Base-by-base conservation (phyloP, 148 eudicot genomes). In the Camellia granthamiana region DNA sequence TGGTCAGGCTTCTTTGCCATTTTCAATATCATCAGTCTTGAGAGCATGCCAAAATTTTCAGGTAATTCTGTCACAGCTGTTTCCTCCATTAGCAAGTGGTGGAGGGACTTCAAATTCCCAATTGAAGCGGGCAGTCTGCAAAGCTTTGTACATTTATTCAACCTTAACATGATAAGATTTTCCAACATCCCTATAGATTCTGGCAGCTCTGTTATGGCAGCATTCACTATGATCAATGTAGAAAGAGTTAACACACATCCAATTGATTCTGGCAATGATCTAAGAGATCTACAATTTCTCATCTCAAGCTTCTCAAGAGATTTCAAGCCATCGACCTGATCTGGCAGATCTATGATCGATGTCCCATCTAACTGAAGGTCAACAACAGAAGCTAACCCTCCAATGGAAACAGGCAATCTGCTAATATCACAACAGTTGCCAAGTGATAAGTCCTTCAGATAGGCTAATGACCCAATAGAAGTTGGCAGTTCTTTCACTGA, bases 31-130 rank as follows among this genome's bases (percentile, higher is more conserved):
- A 66, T 81, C 44, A 91, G 85, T 60, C 69, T 69, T 42, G 85
- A 78, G 49, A 91, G 90, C 84, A 80, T 85, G 68, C 92, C 91
- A 75, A 91, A 88, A 56, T 49, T 83, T 83, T 90, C 88, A 2
- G 95, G 92, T 9, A 91, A 81, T 23, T 72, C 49, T 19, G 87
- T 83, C 23, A 91, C 73, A 13, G 84, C 62, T n/a, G 91, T 90
- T 72, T 84, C 84, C 72, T 78, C 86, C 85, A 91, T 88, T 67
- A 16, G 74, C 80, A 91, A 80, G 61, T 79, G 80, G 55, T 58
- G 52, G 80, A 91, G 79, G 67, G 85, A 87, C 82, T 73, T 83
- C 82, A 90, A 75, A 9, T 68, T 12, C 54, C 89, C 90, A 15
- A 91, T 77, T 30, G 88, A 76, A 18, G 76, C 63, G 8, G 95